A percentile compares a stretch with the other conserved stretches of the same genome.
phyloP scores from a whole-genome alignment of 2,329 filamentous ascomycete species.

The Fusarium continuum region DNA sequence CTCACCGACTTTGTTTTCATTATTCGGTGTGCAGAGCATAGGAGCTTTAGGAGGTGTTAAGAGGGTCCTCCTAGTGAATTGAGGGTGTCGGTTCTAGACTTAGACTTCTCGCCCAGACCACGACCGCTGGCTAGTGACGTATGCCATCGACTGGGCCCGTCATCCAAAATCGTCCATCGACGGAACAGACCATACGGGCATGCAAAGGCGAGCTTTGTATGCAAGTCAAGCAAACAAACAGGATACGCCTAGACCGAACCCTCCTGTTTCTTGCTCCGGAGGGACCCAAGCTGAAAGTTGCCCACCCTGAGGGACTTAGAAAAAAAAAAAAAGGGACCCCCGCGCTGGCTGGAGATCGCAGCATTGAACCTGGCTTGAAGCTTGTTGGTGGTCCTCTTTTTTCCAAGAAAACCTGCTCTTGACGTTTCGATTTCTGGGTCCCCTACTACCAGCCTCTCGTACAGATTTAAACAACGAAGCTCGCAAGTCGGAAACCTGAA shows the following conservation, averaged over 20 bases:
- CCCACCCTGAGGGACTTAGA: conserved; percentile 17
- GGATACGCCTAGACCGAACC: conserved; percentile 1
- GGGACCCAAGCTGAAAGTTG: conserved; percentile 7
- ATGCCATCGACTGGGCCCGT: conserved; percentile 32
- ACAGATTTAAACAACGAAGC: conserved; percentile 34
- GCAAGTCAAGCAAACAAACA: conserved; percentile 15
- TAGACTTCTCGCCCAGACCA: conserved; percentile 41
- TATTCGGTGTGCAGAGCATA: conserved; percentile 24
- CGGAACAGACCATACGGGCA: not conserved
- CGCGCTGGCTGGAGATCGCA: conserved; percentile 29
- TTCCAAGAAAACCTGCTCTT: conserved; percentile 41
- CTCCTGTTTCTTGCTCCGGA: conserved; percentile 19
- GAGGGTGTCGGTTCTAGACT: conserved; percentile 34
- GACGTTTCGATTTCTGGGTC: conserved; percentile 32
- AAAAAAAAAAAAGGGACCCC: conserved; percentile 22
- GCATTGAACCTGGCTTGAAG: conserved; percentile 29
- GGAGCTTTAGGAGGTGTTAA: conserved; percentile 19
- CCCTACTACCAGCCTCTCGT: conserved; percentile 34
- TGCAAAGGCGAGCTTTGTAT: conserved; percentile 7
- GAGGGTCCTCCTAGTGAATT: conserved; percentile 32
- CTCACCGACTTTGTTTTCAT: conserved; percentile 35
- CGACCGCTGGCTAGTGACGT: conserved; percentile 37
- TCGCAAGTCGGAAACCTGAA: conserved; percentile 18
- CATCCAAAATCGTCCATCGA: conserved; percentile 37
- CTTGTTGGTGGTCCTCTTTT: conserved; percentile 38